Base-by-base conservation (phyloP, 345 rosid genomes). In the Euphorbia peplus region DNA sequence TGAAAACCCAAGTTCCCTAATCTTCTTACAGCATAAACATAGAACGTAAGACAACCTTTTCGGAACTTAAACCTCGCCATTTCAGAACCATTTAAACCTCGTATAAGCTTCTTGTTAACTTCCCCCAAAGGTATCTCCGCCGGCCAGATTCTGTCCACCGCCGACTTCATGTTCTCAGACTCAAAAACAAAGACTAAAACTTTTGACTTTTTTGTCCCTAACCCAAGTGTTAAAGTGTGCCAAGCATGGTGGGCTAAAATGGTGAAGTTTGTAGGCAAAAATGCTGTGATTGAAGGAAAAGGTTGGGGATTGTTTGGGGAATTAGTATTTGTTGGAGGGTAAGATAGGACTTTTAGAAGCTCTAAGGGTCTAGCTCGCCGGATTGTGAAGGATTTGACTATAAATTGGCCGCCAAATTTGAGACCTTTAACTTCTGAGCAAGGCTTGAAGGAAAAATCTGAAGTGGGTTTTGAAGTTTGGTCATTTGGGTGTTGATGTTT, bases 1-100 rank as follows among this genome's bases (percentile, higher is more conserved):
- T 82, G 72, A 51, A 95, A 95, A 0, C 95, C 95, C 35, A 77
- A 13, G 25, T 28, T 77, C 0, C 96, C 97, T 16, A 54, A 64
- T 9, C 80, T 66, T 63, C 93, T 80, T 63, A 88, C 96, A 0
- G 96, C 99, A 73, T 95, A 91, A 0, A 95, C 90, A 57, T 91
- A 95, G 62, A 95, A 95, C n/a, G 99, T 95, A n/a, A 95, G 74
- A 78, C 96, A 91, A 2, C 97, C 96, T 87, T 91, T 95, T 46
- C 99, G 75, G 79, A 95, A 91, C 75, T 95, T 95, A 67, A 95
- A 95, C 78, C 97, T 73, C 0, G 96, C 99, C 93, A 95, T 83
- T 82, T 95, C 99, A 68, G 81, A 85, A 4, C 88, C 86, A 47
- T 16, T 73, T 3, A 85, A 48, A 2, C 90, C 93, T 41, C 84